Base-by-base conservation (phyloP, 2,329 filamentous ascomycete genomes). In the Ophiostoma pallidulum region DNA sequence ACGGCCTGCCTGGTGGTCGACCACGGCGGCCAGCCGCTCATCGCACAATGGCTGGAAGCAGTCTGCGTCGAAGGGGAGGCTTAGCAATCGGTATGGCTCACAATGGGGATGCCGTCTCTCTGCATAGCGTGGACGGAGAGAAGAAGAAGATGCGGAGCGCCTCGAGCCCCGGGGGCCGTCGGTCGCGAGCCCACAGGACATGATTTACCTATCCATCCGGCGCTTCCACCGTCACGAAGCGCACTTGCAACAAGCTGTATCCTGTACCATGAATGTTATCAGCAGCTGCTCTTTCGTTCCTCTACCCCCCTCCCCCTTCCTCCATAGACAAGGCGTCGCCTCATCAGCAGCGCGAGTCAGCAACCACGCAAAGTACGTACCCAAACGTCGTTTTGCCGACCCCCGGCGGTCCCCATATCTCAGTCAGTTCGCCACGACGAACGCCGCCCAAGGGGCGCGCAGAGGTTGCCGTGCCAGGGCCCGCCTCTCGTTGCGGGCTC, bases 181-280 rank as follows among this genome's bases (percentile, higher is more conserved):
- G n/a, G n/a, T n/a, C n/a, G n/a, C n/a, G n/a, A n/a, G n/a, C n/a
- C n/a, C n/a, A n/a, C n/a, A n/a, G n/a, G n/a, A n/a, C n/a, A n/a
- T n/a, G n/a, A n/a, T n/a, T n/a, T 65, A 90, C 87, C 87, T 69
- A 94, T 77, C 89, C 89, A 95, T 38, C 90, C 73, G 44, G 90
- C 87, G 52, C 71, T 70, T 33, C 76, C 67, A 40, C 78, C 77
- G 51, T 73, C 68, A 45, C 65, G 66, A 42, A 94, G 64, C 16
- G 80, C 78, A 61, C 76, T 80, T 12, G 76, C 74, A 51, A 81
- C 73, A 37, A 86, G 67, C 60, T 88, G 86, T 38, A 54, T 47
- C 14, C 53, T 55, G 36, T 45, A 4, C 14, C 12, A 44, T 7
- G 20, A n/a, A n/a, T n/a, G n/a, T n/a, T n/a, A n/a, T n/a, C n/a